A percentile compares a stretch with the other conserved stretches of the same genome.
phyloP scores from a whole-genome alignment of 495 filamentous ascomycete species.

The Neurospora tetrasperma region DNA sequence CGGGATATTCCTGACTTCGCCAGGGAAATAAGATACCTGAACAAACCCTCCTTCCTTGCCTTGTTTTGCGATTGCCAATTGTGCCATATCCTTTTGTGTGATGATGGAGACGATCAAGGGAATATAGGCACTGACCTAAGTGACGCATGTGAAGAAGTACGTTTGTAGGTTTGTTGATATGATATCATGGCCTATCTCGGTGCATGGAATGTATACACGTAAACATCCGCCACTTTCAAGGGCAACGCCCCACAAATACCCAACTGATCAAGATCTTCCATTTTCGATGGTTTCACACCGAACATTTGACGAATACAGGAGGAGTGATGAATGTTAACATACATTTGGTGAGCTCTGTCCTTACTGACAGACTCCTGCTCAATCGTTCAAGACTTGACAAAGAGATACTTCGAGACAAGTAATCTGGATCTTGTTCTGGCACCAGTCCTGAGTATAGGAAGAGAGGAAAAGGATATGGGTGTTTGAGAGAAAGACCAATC shows the following conservation, averaged over 20 bases:
- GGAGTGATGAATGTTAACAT: neutral
- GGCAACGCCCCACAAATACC: neutral
- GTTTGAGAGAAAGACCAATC: neutral
- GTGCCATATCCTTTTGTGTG: neutral
- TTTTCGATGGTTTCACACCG: neutral
- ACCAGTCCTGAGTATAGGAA: neutral
- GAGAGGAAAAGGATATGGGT: neutral
- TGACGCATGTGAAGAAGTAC: neutral
- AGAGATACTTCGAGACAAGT: neutral
- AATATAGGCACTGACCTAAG: neutral
- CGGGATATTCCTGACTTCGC: conserved; percentile 16
- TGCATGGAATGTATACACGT: neutral
- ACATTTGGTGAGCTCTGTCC: neutral
- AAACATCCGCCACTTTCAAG: neutral
- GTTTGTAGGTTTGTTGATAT: neutral
- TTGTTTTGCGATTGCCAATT: neutral
- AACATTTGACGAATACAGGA: neutral
- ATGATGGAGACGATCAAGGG: neutral
- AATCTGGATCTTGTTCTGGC: neutral
- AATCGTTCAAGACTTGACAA: neutral
- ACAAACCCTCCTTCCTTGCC: neutral
- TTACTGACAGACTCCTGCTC: neutral
- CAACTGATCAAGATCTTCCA: neutral
- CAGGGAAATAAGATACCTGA: conserved; percentile 11
- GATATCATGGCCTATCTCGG: neutral